These are phyloP conservation scores for Fusarium abutilonis DNA, from an alignment of 2,329 filamentous ascomycete species.

Conservation along the genomic window DNA sequence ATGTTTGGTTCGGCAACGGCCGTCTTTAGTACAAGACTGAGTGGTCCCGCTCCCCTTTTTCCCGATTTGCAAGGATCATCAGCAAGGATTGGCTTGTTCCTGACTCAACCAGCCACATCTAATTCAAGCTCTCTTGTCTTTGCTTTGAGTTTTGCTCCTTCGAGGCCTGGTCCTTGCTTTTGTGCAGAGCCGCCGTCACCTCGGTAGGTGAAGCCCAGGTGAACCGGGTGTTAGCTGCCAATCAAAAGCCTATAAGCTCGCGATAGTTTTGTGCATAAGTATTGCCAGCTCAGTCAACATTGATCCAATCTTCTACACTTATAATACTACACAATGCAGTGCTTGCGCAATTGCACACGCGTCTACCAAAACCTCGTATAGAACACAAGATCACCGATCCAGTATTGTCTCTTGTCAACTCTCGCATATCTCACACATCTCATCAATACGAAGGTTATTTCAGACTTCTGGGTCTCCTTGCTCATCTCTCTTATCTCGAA, in stretches of 20 bases:
- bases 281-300: neutral
- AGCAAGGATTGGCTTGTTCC: conserved; percentile 10
- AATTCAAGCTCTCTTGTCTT: conserved; percentile 12
- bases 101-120: conserved; percentile 25
- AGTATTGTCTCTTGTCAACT: neutral
- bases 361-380: neutral
- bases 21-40: conserved; percentile 35
- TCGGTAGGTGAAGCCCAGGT: conserved; percentile 28
- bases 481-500: conserved; percentile 25
- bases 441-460: conserved; percentile 4
- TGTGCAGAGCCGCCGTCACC: conserved; percentile 24
- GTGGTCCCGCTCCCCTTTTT: conserved; percentile 18
- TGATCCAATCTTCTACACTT: neutral
- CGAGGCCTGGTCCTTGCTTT: conserved; percentile 24
- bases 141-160: conserved; percentile 9
- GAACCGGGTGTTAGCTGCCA: neutral
- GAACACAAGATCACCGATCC: neutral
- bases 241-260: conserved; percentile 14
- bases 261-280: conserved; percentile 12
- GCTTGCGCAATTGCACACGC: neutral
- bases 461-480: conserved; percentile 11
- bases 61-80: conserved; percentile 27
- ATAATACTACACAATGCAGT: neutral
- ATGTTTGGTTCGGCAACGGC: conserved; percentile 38
- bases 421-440: conserved; percentile 9